Conservation (phyloP, 148 eudicot species). For the Bassia scoparia region DNA sequence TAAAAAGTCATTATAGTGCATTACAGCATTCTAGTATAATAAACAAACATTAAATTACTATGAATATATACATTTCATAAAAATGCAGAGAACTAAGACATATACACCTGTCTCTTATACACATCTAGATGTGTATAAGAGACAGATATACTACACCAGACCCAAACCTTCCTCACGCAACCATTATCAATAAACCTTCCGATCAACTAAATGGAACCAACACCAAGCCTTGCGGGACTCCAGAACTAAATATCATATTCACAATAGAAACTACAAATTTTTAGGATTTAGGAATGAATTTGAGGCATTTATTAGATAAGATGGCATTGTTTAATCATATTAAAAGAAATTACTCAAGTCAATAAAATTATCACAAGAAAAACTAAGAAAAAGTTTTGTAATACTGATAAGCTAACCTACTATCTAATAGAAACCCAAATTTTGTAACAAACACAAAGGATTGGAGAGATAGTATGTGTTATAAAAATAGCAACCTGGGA, state of each 20-base stretch:
- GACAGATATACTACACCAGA: too few species aligned
- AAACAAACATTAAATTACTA: too few species aligned
- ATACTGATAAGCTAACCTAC: neutral
- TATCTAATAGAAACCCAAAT: neutral
- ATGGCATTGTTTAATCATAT: neutral
- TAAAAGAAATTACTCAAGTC: neutral
- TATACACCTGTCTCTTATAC: too few species aligned
- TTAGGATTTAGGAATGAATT: neutral
- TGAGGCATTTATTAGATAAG: neutral
- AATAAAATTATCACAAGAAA: neutral
- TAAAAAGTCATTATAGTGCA: slow-evolving; percentile 6
- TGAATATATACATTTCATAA: too few species aligned
- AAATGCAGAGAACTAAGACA: neutral
- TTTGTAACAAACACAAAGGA: neutral
- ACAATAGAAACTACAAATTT: too few species aligned
- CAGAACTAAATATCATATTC: too few species aligned
- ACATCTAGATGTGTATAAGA: too few species aligned
- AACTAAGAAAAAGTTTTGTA: neutral
- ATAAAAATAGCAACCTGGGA: slow-evolving; percentile 61
- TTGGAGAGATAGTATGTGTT: neutral
- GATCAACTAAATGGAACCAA: too few species aligned
- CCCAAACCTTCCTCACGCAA: too few species aligned
- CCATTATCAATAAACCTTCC: too few species aligned
- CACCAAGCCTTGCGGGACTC: too few species aligned
- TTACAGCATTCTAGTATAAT: neutral